Base-by-base conservation (phyloP, 495 filamentous ascomycete species). In the Elasticomyces elasticus region DNA sequence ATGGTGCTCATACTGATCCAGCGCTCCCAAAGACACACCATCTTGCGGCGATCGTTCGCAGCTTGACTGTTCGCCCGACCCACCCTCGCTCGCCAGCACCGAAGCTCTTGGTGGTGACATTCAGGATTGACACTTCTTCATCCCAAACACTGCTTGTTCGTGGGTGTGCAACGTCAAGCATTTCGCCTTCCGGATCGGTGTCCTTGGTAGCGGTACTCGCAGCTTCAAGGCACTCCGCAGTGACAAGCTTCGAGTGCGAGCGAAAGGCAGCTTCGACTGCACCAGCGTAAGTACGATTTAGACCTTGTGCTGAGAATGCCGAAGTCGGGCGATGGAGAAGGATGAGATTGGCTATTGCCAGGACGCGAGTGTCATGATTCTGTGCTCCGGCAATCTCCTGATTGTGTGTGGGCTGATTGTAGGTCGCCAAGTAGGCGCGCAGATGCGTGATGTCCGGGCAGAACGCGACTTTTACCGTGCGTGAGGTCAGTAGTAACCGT, bases 291-390 rank as follows among this genome's bases (percentile, higher is more conserved):
- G 82, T 86, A 61, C 81, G 79, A 46, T 79, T 79, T 5, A 95
- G 66, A 0, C 88, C 89, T 65, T 94, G 89, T 0, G 83, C 87
- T 40, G 85, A 89, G 75, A 85, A 90, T 61, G 92, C 87, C 51
- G 79, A 78, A 4, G 86, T 90, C 25, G 74, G 67, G n/a, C 72
- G 72, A 68, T 95, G 89, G 31, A 87, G 66, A 26, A 72, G 67
- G 11, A 94, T 60, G 42, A 84, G 72, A 50, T 86, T 80, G 55
- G 86, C 78, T 11, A 90, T 66, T 12, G 81, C 73, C 13, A 95
- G 67, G 23, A 79, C 63, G 15, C 26, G 41, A 5, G 3, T 40
- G 3, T 17, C 35, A 28, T 45, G 19, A 44, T 48, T 28, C 51
- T 35, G 28, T 51, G 50, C 28, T 49, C 49, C 40, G 37, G 15